Base-by-base conservation (phyloP, 257 asterid genomes). In the Thymus quinquecostatus region DNA sequence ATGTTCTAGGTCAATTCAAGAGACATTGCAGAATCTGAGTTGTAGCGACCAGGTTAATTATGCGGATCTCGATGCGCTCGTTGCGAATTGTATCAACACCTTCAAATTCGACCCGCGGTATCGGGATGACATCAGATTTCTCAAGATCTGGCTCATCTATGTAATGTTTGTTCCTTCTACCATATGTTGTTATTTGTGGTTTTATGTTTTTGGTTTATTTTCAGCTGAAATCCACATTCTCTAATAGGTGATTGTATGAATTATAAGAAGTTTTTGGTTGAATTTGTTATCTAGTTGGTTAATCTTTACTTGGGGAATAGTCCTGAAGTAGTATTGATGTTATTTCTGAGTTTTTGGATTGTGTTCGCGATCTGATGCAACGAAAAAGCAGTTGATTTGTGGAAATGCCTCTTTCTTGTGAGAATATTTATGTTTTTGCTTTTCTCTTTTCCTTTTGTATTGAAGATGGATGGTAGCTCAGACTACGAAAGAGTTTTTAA, bases 91-190 rank as follows among this genome's bases (percentile, higher is more conserved):
- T 64, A 82, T 92, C 49, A 45, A 71, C 64, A 79, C 77, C 34
- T 92, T 92, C 85, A 92, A 88, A 82, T 68, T 69, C 69, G 87
- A 89, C 70, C 82, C 83, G 60, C 96, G 86, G 41, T 95, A 87
- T 74, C 76, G 79, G 63, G 80, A 88, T 66, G 99, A 95, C 76
- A 70, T 80, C 88, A 86, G 99, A 86, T 95, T 89, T 82, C 97
- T 95, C 80, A 88, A 88, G 86, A 82, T 92, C 69, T 95, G 99
- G 97, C 83, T 92, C 79, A 87, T 95, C 78, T 73, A 92, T 77
- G 99, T 95, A 95, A 82, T 68, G 8, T 6, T 51, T 6, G 49
- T 14, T 6, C 4, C 10, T 14, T 47, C 9, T 28, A 1, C 10
- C 34, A 41, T 65, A 7, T 32, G 32, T 59, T 40, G 0, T 11